Evolutionary conservation across 306 rosid species (phyloP).

Genomic region (Arachis hypogaea): DNA sequence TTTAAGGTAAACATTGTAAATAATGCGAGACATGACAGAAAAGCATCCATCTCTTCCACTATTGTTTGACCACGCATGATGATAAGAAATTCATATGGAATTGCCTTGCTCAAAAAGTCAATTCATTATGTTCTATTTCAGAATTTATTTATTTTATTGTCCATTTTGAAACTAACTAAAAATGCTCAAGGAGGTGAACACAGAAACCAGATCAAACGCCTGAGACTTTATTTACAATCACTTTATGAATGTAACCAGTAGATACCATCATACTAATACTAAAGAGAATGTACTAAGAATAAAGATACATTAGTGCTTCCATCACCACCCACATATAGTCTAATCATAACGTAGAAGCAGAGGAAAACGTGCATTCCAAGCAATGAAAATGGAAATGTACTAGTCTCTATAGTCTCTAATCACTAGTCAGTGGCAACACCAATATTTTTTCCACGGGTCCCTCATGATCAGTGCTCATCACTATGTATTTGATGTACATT

Average conservation of each 20-base stretch:
- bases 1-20: too few species aligned
- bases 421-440: too few species aligned
- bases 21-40: too few species aligned
- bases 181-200: not conserved
- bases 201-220: not conserved
- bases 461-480: too few species aligned
- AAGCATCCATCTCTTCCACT: too few species aligned
- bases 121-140: not conserved
- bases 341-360: not conserved
- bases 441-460: too few species aligned
- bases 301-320: not conserved
- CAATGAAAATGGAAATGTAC: not conserved
- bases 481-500: too few species aligned
- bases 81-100: not conserved
- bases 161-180: too few species aligned
- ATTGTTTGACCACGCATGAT: not conserved
- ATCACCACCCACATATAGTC: not conserved
- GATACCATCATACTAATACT: too few species aligned
- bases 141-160: too few species aligned
- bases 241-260: not conserved
- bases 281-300: not conserved
- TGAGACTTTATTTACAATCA: not conserved
- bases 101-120: not conserved
- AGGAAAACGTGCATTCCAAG: slow-evolving; percentile 7
- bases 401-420: too few species aligned